Base-by-base conservation (phyloP, 2,329 filamentous ascomycete genomes). In the Dactylellina sp. region DNA sequence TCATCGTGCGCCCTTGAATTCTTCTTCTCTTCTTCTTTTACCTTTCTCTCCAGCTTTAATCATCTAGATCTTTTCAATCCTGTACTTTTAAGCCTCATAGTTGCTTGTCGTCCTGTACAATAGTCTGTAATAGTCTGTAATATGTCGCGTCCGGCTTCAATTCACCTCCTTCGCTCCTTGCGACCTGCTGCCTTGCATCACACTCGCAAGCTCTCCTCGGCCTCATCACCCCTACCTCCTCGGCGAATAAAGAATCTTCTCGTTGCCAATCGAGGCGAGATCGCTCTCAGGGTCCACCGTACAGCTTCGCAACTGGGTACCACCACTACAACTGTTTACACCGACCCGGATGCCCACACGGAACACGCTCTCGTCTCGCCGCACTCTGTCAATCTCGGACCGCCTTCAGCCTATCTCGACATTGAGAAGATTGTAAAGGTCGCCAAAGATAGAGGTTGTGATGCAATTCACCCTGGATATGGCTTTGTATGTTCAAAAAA, bases 241-340 rank as follows among this genome's bases (percentile, higher is more conserved):
- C 71, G 64, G 5, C 66, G 76, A 9, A 75, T 78, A 24, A 76
- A 75, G 63, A 96, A 93, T 7, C 91, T 98, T 44, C 86, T 99
- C 22, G 98, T 99, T 80, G 95, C 95, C 61, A 99, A 99, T 81
- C 89, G 95, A 78, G 95, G 95, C 78, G 95, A 99, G 82, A 99
- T 99, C 78, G 95, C 95, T 55, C 85, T 99, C 80, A 91, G 95
- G 77, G 95, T 99, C 77, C 91, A 93, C 77, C 88, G 89, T 77
- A 99, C 95, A 20, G 95, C 95, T 35, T 86, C 91, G 56, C 88
- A 90, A 76, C 90, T 97, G 80, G 94, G 95, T 68, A 96, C 99
- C 79, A 89, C 89, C 75, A 96, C 94, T 16, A 97, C 94, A 0
- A 97, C 94, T 0, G 86, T 99, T 71, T 99, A 97, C 82, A 99